Evolutionary conservation across 2,329 filamentous ascomycete species (phyloP), one percentile per base, ranked within the genome.

Genomic region (Didymella lethalis): DNA sequence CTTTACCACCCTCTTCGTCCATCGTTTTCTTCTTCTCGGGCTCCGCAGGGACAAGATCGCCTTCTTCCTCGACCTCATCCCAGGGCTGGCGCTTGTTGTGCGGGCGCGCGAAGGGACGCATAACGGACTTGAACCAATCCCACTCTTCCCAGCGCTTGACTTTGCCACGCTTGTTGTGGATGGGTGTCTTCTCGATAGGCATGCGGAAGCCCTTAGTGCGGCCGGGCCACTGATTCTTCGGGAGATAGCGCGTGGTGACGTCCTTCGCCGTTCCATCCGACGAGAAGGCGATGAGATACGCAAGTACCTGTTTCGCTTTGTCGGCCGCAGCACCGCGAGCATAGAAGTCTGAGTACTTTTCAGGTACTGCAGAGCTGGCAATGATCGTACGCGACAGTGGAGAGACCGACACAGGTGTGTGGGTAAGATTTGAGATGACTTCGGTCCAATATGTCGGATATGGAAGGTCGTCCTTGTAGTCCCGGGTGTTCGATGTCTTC

Each of bases 361-460:
- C 90, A 55, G 89, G 81, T 34, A 86, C 93, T 0, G 87, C 90
- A 1, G 89, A 54, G 86, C 88, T 49, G 84, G 72, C 66, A 31
- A 74, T 65, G 29, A 69, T 51, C n/a, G 66, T 77, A 29, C 85
- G 6, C 92, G 75, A 70, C n/a, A 77, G 58, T 20, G 91, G 84
- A 57, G 97, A 93, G 2, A 97, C 89, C 0, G 93, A 84, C 8
- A 95, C 84, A 56, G 90, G 93, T 48, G 87, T 91, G 53, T 91
- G 86, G 0, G 91, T 94, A 3, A 92, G 83, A 2, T 92, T 90
- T 0, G 93, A 97, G 2, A 95, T 82, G 2, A 91, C 90, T 75
- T 99, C 95, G 0, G 90, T 90, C 95, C 95, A 99, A 75, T 98
- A 98, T 49, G 91, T 90, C 1, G 95, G 93, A 64, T 89, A 95